Conservation (phyloP, 1,139 yeast species). For the Pichia sp. region DNA sequence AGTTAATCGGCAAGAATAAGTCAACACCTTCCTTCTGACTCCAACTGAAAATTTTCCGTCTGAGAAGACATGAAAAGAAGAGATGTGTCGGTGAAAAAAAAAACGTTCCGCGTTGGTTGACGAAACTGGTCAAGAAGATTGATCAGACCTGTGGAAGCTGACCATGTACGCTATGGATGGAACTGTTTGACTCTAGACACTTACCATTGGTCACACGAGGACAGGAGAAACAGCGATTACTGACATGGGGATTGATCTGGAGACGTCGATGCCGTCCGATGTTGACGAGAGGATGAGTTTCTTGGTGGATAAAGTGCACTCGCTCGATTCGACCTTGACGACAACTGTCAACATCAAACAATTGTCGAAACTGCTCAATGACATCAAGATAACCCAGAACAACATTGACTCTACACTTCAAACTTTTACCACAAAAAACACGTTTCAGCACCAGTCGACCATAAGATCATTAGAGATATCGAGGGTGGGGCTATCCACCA, state of each 20-base stretch:
- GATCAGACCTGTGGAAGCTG: too few species aligned
- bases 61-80: not conserved
- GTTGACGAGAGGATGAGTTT: not conserved
- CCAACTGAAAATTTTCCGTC: not conserved
- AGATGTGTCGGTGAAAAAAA: too few species aligned
- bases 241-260: not conserved
- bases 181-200: too few species aligned
- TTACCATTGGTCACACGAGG: too few species aligned
- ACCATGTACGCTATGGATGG: too few species aligned
- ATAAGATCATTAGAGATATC: constrained; percentile 31
- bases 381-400: constrained; percentile 24
- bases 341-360: constrained; percentile 23
- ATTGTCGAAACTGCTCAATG: constrained; percentile 20
- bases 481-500: constrained; percentile 43
- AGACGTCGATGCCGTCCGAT: not conserved
- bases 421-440: constrained; percentile 19
- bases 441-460: constrained; percentile 25
- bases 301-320: not conserved
- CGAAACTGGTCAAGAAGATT: not conserved
- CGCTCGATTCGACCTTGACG: constrained; percentile 12
- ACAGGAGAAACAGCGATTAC: not conserved
- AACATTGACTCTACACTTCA: constrained; percentile 25
- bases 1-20: not conserved
- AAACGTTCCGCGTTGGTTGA: not conserved
- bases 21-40: not conserved